A percentile compares a stretch with the other conserved stretches of the same genome.
These are phyloP conservation scores for Botrytis cinerea DNA, from an alignment of 2,329 filamentous ascomycete species.

Conservation along the genomic window DNA sequence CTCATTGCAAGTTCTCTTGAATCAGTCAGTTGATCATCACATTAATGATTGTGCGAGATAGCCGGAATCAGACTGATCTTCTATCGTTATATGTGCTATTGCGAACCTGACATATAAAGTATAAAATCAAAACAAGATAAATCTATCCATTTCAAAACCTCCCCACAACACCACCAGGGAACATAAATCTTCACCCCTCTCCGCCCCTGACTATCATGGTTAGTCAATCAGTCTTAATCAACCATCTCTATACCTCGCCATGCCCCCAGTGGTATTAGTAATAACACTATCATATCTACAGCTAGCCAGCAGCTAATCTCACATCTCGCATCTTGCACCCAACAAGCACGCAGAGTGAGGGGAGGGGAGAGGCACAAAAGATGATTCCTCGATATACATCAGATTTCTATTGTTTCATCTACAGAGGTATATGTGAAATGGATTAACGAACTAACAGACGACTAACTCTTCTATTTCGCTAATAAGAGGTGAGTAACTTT, in stretches of 20 bases:
- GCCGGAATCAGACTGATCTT: neutral
- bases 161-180: neutral
- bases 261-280: too few relatives aligned
- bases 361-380: neutral
- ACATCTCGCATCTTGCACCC: neutral
- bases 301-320: neutral
- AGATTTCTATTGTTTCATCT: neutral
- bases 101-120: neutral
- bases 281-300: neutral
- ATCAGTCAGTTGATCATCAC: neutral
- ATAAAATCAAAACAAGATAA: neutral
- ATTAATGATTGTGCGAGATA: neutral
- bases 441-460: neutral
- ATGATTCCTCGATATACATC: neutral
- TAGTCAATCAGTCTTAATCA: neutral
- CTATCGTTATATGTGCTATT: neutral
- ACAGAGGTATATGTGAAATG: neutral
- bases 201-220: neutral
- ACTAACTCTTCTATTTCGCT: neutral
- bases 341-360: neutral
- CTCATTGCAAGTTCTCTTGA: neutral
- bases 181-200: neutral
- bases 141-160: neutral
- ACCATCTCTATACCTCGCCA: neutral
- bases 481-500: neutral